These are phyloP conservation scores for Xerocomellus dryophilus DNA, from an alignment of 768 basidiomycete species.

Conservation along the genomic window DNA sequence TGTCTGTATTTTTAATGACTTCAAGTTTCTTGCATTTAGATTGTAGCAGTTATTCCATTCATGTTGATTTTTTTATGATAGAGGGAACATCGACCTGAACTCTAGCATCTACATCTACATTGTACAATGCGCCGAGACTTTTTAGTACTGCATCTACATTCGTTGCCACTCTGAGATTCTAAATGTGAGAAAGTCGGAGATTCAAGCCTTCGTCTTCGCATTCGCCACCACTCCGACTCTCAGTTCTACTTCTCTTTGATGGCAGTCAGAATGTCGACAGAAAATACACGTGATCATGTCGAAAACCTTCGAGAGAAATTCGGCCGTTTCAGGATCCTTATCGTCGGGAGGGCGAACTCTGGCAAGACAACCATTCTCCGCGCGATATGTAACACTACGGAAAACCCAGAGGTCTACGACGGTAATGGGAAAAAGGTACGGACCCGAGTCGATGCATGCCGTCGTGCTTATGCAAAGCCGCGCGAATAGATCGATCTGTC, in stretches of 20 bases:
- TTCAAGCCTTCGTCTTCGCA: not conserved
- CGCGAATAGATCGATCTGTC: conserved; percentile 1
- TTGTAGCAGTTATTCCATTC: not conserved
- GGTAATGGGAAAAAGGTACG: not conserved
- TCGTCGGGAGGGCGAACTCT: conserved; percentile 4
- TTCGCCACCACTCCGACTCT: not conserved
- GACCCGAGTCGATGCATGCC: not conserved
- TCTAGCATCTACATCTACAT: no score
- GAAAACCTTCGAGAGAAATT: no score
- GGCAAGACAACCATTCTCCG: conserved; percentile 6
- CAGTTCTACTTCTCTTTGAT: not conserved
- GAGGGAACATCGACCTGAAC: no score
- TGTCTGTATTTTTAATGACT: conserved; percentile 6
- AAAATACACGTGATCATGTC: no score
- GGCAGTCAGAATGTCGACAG: no score
- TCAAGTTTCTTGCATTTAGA: not conserved
- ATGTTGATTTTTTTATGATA: not conserved
- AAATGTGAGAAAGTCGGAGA: no score
- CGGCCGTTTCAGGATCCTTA: not conserved
- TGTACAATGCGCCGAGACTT: no score
- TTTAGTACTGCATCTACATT: no score
- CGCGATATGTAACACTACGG: conserved; percentile 1
- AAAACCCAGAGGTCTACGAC: conserved; percentile 5
- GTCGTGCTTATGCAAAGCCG: not conserved
- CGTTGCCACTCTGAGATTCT: no score